phyloP scores from a whole-genome alignment of 2,329 filamentous ascomycete species.

The Colletotrichum lentis region DNA sequence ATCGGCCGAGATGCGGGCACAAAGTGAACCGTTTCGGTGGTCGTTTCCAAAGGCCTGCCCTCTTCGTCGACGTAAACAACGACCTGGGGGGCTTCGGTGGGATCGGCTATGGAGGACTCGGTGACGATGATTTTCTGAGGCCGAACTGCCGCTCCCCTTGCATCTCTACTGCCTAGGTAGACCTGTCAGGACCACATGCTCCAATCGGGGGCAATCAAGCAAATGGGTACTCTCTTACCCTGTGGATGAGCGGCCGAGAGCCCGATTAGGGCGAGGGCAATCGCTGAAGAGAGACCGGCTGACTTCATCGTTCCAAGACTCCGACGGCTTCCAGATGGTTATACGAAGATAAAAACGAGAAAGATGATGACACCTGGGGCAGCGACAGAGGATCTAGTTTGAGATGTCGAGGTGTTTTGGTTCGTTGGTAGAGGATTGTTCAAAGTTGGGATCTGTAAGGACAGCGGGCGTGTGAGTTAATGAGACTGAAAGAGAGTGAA shows the following conservation, averaged over 20 bases:
- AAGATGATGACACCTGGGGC: neutral
- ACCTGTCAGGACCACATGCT: neutral
- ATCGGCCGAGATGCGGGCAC: conserved; percentile 40
- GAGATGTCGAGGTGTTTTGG: neutral
- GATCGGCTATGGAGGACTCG: conserved; percentile 48
- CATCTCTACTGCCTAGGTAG: conserved; percentile 28
- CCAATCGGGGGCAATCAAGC: neutral
- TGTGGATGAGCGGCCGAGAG: conserved; percentile 30
- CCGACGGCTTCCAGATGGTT: neutral
- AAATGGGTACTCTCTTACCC: conserved; percentile 1
- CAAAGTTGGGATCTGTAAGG: neutral
- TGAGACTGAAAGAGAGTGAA: conserved; percentile 15
- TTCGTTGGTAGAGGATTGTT: neutral
- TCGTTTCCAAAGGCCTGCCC: conserved; percentile 60
- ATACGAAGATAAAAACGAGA: neutral
- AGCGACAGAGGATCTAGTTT: neutral
- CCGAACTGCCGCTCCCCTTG: neutral
- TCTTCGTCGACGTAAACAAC: conserved; percentile 69
- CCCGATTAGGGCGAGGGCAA: conserved; percentile 18
- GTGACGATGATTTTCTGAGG: conserved; percentile 46
- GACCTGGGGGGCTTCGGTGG: conserved; percentile 56
- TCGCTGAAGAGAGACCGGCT: conserved; percentile 2
- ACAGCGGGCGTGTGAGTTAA: conserved; percentile 32
- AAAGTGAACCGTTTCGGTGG: conserved; percentile 49
- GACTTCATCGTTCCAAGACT: conserved; percentile 23